Evolutionary conservation across 2,329 filamentous ascomycete species (phyloP).

Genomic region (Diplodia corticola): DNA sequence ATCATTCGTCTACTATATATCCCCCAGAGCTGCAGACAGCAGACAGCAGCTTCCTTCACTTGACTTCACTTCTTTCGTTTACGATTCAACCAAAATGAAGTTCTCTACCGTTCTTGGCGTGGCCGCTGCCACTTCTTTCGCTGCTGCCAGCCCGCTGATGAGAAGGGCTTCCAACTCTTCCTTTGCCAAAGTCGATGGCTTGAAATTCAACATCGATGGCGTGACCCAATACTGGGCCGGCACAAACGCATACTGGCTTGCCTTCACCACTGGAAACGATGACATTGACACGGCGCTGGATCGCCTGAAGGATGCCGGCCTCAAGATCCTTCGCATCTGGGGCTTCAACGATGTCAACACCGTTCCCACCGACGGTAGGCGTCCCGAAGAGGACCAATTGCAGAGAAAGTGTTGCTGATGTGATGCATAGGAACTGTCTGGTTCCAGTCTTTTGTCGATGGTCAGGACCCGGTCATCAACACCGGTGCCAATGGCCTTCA

Average conservation of each 20-base stretch:
- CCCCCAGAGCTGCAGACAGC: not conserved
- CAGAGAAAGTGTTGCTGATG: not conserved
- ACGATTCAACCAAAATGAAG: conserved; percentile 29
- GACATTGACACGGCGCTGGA: conserved; percentile 55
- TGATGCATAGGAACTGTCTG: conserved; percentile 47
- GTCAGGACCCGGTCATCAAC: conserved; percentile 57
- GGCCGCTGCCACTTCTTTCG: conserved; percentile 25
- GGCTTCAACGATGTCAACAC: conserved; percentile 62
- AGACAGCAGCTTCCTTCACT: not conserved
- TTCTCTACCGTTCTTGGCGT: conserved; percentile 28
- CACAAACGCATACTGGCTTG: conserved; percentile 59
- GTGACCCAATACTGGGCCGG: conserved; percentile 51
- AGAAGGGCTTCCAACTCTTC: conserved; percentile 26
- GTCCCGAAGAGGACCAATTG: not conserved
- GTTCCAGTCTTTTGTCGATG: conserved; percentile 56
- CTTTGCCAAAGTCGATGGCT: conserved; percentile 33
- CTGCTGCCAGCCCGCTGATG: conserved; percentile 18
- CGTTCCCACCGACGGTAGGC: conserved; percentile 24
- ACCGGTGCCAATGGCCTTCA: conserved; percentile 63
- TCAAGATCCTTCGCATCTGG: conserved; percentile 62
- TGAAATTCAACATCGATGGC: conserved; percentile 39
- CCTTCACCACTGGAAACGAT: conserved; percentile 53
- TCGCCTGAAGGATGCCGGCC: conserved; percentile 52
- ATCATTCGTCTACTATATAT: conserved; percentile 8
- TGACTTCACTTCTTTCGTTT: not conserved